Evolutionary conservation across 2,329 filamentous ascomycete species (phyloP).

Genomic region (Venturia nashicola): DNA sequence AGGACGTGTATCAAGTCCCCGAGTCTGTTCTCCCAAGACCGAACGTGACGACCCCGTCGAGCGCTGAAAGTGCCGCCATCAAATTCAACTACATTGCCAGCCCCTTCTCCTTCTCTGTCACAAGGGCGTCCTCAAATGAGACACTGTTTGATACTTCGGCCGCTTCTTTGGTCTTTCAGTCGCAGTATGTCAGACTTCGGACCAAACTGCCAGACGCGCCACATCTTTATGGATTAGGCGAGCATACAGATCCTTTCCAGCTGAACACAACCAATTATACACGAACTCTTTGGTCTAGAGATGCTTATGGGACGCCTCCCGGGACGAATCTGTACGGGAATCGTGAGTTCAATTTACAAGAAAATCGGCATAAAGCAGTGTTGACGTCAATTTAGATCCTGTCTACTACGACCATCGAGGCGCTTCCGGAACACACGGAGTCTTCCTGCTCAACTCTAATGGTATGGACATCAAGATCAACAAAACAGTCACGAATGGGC

Average conservation of each 20-base stretch:
- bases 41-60: conserved; percentile 18
- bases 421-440: conserved; percentile 24
- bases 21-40: conserved; percentile 55
- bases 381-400: conserved; percentile 43
- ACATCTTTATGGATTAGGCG: conserved; percentile 66
- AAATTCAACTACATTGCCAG: conserved; percentile 40
- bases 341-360: neutral
- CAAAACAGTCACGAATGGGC: conserved; percentile 42
- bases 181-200: conserved; percentile 62
- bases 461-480: conserved; percentile 66
- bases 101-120: conserved; percentile 58
- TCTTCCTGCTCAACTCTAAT: conserved; percentile 22
- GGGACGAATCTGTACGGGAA: conserved; percentile 56
- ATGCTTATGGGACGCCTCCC: conserved; percentile 48
- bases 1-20: conserved; percentile 63
- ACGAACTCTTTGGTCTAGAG: conserved; percentile 57
- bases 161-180: conserved; percentile 58
- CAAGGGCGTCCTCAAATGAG: conserved; percentile 43
- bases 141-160: conserved; percentile 59
- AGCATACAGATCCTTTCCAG: conserved; percentile 60
- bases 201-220: conserved; percentile 57
- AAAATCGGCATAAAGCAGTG: neutral
- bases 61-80: conserved; percentile 29
- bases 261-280: conserved; percentile 58
- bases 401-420: conserved; percentile 64